phyloP scores from a whole-genome alignment of 352 stramenopile species.

The Phytophthora podocarpi region DNA sequence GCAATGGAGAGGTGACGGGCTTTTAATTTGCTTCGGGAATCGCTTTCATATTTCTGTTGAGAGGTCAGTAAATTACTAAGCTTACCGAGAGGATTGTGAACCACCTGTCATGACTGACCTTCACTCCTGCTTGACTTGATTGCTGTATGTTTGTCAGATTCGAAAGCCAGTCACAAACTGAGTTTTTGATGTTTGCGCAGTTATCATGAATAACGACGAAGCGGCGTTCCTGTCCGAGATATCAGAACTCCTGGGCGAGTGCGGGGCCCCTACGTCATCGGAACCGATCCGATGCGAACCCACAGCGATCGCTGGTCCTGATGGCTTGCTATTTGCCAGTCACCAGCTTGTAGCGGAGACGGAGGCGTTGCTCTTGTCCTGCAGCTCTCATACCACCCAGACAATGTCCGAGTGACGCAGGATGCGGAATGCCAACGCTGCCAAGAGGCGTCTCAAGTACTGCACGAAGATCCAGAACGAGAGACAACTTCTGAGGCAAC shows the following conservation, averaged over 20 bases:
- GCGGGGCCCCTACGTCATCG: too few species aligned
- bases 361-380: slow-evolving; percentile 13
- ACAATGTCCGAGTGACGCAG: slow-evolving; percentile 2
- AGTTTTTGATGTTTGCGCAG: too few species aligned
- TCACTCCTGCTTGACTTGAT: too few species aligned
- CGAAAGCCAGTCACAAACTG: too few species aligned
- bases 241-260: slow-evolving; percentile 1
- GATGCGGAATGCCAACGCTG: slow-evolving; percentile 7
- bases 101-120: too few species aligned
- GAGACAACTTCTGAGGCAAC: neutral
- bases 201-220: too few species aligned
- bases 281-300: neutral
- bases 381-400: neutral
- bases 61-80: too few species aligned
- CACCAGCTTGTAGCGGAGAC: slow-evolving; percentile 15
- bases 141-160: too few species aligned
- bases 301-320: neutral
- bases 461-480: slow-evolving; percentile 14
- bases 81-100: too few species aligned
- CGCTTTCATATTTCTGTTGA: too few species aligned
- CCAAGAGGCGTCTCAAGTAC: slow-evolving; percentile 21
- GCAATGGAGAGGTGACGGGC: too few species aligned
- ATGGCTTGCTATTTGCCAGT: slow-evolving; percentile 10
- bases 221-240: slow-evolving; percentile 12
- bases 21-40: too few species aligned